Evolutionary conservation across 176 grass and related monocot species (phyloP).

Genomic region (Microstegium vimineum): DNA sequence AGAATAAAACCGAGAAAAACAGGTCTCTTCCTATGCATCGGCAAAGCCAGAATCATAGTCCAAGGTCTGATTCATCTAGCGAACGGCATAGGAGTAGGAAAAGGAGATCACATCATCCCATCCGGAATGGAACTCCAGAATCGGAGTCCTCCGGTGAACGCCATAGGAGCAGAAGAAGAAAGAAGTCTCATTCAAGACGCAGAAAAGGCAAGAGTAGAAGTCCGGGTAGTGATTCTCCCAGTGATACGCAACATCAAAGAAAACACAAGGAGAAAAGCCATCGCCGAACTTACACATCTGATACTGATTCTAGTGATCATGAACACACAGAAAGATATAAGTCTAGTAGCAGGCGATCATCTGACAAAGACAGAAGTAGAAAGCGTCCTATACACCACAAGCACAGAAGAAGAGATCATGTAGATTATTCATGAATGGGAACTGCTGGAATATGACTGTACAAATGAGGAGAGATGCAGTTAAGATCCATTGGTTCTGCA

Average conservation of each 20-base stretch:
- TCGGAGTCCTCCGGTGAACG: slow-evolving; percentile 58
- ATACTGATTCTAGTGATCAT: slow-evolving; percentile 60
- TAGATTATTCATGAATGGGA: slow-evolving; percentile 25
- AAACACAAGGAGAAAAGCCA: slow-evolving; percentile 40
- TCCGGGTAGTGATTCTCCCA: slow-evolving; percentile 38
- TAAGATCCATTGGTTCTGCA: not conserved
- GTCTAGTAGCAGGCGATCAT: slow-evolving; percentile 47
- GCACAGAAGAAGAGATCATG: slow-evolving; percentile 42
- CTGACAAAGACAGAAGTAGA: slow-evolving; percentile 53
- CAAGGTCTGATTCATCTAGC: slow-evolving; percentile 46
- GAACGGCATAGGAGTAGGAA: slow-evolving; percentile 40
- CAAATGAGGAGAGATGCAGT: not conserved
- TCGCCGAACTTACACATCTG: slow-evolving; percentile 25
- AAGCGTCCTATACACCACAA: slow-evolving; percentile 46
- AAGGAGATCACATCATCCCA: slow-evolving; percentile 34
- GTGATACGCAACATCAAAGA: slow-evolving; percentile 40
- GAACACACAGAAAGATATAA: slow-evolving; percentile 33
- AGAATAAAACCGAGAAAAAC: slow-evolving; percentile 18
- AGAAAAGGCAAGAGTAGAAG: slow-evolving; percentile 44
- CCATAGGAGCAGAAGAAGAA: slow-evolving; percentile 44
- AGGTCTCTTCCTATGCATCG: slow-evolving; percentile 10
- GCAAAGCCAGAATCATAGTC: slow-evolving; percentile 12
- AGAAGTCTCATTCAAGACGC: slow-evolving; percentile 42
- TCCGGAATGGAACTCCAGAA: slow-evolving; percentile 27
- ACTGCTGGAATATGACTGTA: not conserved